phyloP scores from a whole-genome alignment of 306 rosid genomes.

The Pterocarpus santalinus region DNA sequence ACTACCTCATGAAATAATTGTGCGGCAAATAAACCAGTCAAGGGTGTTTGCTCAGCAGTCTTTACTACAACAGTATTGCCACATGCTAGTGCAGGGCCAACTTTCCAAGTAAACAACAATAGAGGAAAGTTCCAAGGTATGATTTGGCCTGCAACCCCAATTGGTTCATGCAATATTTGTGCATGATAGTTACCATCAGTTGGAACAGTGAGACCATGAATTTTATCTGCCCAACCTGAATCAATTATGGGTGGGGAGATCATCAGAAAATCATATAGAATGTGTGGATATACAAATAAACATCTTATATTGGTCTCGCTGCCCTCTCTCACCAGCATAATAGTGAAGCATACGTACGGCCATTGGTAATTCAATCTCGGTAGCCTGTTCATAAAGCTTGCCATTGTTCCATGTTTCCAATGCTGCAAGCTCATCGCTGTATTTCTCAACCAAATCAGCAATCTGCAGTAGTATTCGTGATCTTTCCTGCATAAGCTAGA shows the following conservation, averaged over 20 bases:
- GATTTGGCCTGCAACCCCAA: constrained; percentile 82
- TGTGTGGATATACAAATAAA: not conserved
- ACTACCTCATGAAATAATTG: constrained; percentile 65
- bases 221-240: constrained; percentile 64
- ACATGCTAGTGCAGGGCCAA: constrained; percentile 81
- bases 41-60: constrained; percentile 78
- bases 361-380: constrained; percentile 54
- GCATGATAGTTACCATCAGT: constrained; percentile 71
- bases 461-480: constrained; percentile 61
- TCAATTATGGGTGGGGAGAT: not conserved
- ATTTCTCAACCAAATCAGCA: constrained; percentile 78
- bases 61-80: constrained; percentile 74
- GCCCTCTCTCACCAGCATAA: constrained; percentile 65
- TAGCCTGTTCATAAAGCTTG: constrained; percentile 66
- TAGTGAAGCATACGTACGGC: constrained; percentile 61
- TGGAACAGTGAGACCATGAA: constrained; percentile 57
- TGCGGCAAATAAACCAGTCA: constrained; percentile 66
- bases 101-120: constrained; percentile 75
- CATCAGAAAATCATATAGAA: not conserved
- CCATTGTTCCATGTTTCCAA: constrained; percentile 75
- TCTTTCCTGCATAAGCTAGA: constrained; percentile 58
- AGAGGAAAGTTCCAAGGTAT: constrained; percentile 88
- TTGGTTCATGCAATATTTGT: constrained; percentile 73
- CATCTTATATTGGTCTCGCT: not conserved
- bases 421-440: constrained; percentile 66